Base-by-base conservation (phyloP, 352 stramenopile species). In the Globisporangium nunn region DNA sequence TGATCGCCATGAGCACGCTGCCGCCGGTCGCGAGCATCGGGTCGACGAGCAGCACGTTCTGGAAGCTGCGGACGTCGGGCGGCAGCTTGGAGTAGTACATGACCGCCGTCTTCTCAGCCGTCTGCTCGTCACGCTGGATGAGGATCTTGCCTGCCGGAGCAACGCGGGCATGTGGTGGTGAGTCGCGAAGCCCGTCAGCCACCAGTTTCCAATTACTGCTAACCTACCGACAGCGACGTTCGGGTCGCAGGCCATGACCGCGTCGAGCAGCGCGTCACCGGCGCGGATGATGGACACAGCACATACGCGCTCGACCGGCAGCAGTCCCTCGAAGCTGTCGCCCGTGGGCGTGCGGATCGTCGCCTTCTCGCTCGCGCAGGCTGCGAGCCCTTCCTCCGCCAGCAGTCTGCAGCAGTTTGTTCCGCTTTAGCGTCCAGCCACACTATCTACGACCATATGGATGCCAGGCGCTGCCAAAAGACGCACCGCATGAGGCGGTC, bases 71-170 rank as follows among this genome's bases (percentile, higher is more conserved):
- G 29, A 98, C 88, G 37, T 75, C 72, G 5, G 81, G 78, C 29
- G 95, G 96, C 29, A 99, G 67, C 72, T 99, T 99, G 31, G 83
- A 91, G 74, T 98, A 99, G 60, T 86, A 98, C 52, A 98, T 83
- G 53, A 92, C 66, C 33, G 89, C 82, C 50, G 84, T 78, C 65
- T 91, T 97, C 74, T 81, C 85, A 40, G 75, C 66, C 28, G 81
- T 93, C 56, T 59, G 71, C 77, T 99, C 96, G 63, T 98, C 88
- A 41, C 96, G 77, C 75, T 99, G 96, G 69, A 99, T 98, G 54
- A 98, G 64, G 60, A 99, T 98, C 69, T 99, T 98, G n/a, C 92
- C 95, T 67, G 49, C 17, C 54, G 2, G 33, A 28, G 41, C 4
- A 29, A 8, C 18, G 31, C 12, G 54, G 23, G 23, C 23, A 23